Percentiles rank a stretch among this genome's conserved stretches.
Evolutionary conservation across 2,329 filamentous ascomycete genomes (phyloP).

Genomic region (Colletotrichum gigasporum): DNA sequence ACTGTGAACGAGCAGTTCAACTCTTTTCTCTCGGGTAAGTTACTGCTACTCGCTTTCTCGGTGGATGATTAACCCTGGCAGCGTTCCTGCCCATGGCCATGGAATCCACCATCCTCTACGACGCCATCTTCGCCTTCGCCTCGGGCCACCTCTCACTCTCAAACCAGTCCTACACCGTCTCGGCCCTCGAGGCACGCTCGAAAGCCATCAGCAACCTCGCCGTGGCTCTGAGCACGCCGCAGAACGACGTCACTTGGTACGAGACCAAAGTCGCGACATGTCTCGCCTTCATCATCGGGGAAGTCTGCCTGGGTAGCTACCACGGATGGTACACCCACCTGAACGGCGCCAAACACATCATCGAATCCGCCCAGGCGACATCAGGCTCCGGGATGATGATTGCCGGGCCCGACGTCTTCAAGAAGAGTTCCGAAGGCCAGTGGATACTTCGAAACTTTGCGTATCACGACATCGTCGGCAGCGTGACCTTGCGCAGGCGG

Average conservation of each 20-base stretch:
- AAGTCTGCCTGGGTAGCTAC: slow-evolving; percentile 20
- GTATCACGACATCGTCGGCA: slow-evolving; percentile 31
- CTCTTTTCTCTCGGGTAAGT: slow-evolving; percentile 24
- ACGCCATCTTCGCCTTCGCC: slow-evolving; percentile 27
- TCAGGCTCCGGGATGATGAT: background rate
- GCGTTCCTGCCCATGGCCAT: slow-evolving; percentile 33
- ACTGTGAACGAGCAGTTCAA: slow-evolving; percentile 27
- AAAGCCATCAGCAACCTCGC: slow-evolving; percentile 23
- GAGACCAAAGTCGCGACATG: slow-evolving; percentile 29
- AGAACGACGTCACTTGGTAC: slow-evolving; percentile 21
- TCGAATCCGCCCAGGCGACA: slow-evolving; percentile 14
- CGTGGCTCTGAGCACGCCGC: slow-evolving; percentile 6
- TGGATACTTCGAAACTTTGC: slow-evolving; percentile 34
- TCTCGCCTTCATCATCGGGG: slow-evolving; percentile 24
- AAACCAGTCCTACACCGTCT: slow-evolving; percentile 9
- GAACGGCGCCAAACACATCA: slow-evolving; percentile 27
- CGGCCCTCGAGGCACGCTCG: slow-evolving; percentile 21
- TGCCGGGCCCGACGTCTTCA: slow-evolving; percentile 25
- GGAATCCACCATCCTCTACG: slow-evolving; percentile 30
- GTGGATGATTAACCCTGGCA: background rate
- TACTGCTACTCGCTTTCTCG: background rate
- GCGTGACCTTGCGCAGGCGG: slow-evolving; percentile 19
- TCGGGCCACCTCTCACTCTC: slow-evolving; percentile 26
- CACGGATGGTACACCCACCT: slow-evolving; percentile 28
- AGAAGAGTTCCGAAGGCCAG: slow-evolving; percentile 27